Base-by-base conservation (phyloP, 1,284 basidiomycete species). In the Rhodotorula sp. region DNA sequence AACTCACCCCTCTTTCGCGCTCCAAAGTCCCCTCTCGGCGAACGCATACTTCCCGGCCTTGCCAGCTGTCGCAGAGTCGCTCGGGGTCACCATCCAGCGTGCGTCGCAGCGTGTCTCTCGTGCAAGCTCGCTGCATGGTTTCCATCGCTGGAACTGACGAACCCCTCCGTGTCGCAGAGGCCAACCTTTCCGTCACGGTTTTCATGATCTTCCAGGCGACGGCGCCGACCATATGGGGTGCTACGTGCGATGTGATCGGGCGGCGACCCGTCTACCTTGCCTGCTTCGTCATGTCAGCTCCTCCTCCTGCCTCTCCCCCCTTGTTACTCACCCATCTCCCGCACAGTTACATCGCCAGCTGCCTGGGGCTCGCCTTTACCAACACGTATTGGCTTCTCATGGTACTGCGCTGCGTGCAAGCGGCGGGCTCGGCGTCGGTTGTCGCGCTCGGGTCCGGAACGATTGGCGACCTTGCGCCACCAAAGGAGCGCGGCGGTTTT, bases 31-130 rank as follows among this genome's bases (percentile, higher is more conserved):
- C 22, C 73, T 92, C 39, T 88, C 90, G 3, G 85, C 89, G 9
- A 91, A 88, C 72, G 88, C 91, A 66, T 92, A 91, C 79, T 87
- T 91, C 71, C 90, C 90, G 15, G 89, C 88, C 4, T 88, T 92
- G 59, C 90, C 90, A 1, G 84, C 85, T 2, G 83, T 92, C 34
- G 84, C 88, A 0, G 71, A 76, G 10, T 88, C 83, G 1, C 90
- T 92, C 73, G 76, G 88, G 74, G 87, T 88, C 71, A 86, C 87
- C 0, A 84, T 84, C 5, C 88, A 91, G 75, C 81, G 46, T 48
- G 46, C 46, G 46, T 25, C 25, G 19, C n/a, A n/a, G n/a, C n/a
- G n/a, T n/a, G n/a, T n/a, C n/a, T n/a, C 41, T 19, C 41, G 10
- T 44, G 41, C 41, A 19, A 6, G 46, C 22, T 25, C 21, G 46